Conservation (phyloP, 1,284 basidiomycete species). For the Apiotrichum sp. region DNA sequence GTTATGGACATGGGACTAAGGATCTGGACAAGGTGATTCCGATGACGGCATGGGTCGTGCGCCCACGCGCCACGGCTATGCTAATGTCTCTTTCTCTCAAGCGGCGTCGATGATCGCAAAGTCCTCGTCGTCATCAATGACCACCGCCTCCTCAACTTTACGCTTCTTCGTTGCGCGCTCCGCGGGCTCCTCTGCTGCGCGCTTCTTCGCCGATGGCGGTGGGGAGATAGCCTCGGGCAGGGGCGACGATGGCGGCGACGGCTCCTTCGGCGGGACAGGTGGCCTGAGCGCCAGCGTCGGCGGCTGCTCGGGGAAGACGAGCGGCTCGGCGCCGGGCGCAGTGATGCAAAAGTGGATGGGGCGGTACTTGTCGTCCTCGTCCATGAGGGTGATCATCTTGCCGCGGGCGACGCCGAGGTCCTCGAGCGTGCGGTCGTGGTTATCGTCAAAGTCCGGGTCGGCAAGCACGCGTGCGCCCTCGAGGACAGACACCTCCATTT, state of each 20-base stretch:
- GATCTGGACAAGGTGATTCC: too few relatives aligned
- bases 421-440: conserved; percentile 37
- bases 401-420: conserved; percentile 41
- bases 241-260: neutral
- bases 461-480: conserved; percentile 60
- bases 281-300: conserved; percentile 12
- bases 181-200: neutral
- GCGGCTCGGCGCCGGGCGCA: conserved; percentile 40
- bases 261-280: neutral
- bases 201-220: conserved; percentile 1
- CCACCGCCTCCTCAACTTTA: conserved; percentile 5
- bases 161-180: conserved; percentile 3
- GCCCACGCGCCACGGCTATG: too few relatives aligned
- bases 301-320: conserved; percentile 7
- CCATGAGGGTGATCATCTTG: conserved; percentile 74
- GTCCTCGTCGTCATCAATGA: conserved; percentile 18
- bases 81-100: too few relatives aligned
- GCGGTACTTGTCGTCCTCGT: conserved; percentile 62
- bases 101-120: neutral
- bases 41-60: too few relatives aligned
- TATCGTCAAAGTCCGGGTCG: conserved; percentile 45
- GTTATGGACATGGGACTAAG: neutral
- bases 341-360: conserved; percentile 69
- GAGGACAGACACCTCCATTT: conserved; percentile 60
- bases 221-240: neutral